Evolutionary conservation across 2,329 filamentous ascomycete genomes (phyloP).

Genomic region (Raffaelea albimanens): DNA sequence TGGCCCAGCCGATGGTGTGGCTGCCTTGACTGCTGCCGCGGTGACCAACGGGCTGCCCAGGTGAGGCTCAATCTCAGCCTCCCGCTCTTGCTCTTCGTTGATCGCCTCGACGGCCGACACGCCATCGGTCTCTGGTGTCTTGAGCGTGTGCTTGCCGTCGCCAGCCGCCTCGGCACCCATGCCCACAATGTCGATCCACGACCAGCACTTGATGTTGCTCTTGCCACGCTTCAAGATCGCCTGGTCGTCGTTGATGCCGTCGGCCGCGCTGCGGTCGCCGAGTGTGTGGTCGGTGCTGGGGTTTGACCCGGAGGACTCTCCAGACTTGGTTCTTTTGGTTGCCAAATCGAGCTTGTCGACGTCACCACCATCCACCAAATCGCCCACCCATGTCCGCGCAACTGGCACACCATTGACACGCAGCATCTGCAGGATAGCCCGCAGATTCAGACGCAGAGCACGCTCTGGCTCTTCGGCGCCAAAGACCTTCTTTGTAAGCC

Average conservation of each 20-base stretch:
- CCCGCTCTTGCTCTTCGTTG: conserved; percentile 22
- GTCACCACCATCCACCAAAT: conserved; percentile 37
- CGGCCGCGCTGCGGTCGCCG: conserved; percentile 16
- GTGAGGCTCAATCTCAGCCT: conserved; percentile 24
- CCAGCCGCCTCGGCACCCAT: conserved; percentile 26
- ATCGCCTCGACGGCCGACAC: conserved; percentile 11
- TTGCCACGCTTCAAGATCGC: conserved; percentile 37
- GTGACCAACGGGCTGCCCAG: background rate
- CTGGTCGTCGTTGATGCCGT: conserved; percentile 36
- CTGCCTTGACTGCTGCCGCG: too few species aligned
- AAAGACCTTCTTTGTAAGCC: conserved; percentile 51
- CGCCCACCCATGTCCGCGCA: conserved; percentile 37
- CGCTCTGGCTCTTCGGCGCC: conserved; percentile 48
- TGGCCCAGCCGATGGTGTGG: too few species aligned
- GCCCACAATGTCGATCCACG: conserved; percentile 43
- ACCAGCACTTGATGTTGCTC: conserved; percentile 30
- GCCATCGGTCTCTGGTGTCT: conserved; percentile 7
- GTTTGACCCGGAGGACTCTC: background rate
- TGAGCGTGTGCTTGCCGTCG: conserved; percentile 8
- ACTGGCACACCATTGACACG: conserved; percentile 40
- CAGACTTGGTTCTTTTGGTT: background rate
- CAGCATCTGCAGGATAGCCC: conserved; percentile 48
- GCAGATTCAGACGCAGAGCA: conserved; percentile 47
- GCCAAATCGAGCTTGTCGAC: conserved; percentile 23
- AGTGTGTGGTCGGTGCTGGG: conserved; percentile 7